Evolutionary conservation across 2,329 filamentous ascomycete species (phyloP), one percentile per base, ranked within the genome.

Genomic region (Aspergillus jensenii): DNA sequence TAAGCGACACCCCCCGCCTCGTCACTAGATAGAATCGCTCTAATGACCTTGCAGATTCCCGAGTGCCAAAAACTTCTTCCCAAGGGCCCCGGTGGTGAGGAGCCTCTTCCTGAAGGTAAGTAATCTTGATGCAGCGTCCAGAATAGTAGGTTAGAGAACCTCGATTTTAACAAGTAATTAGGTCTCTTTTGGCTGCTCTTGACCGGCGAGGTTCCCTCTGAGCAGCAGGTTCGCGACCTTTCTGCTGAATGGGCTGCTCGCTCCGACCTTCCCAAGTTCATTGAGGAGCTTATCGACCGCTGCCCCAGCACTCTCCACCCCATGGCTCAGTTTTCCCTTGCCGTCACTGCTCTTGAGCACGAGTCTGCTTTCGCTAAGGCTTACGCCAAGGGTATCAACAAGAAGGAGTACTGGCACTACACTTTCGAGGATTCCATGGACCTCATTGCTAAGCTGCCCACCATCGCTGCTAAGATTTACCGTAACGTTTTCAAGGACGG

Each of bases 401-500:
- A 99, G 90, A 91, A 93, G 81, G 92, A 98, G 71, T 99, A 99
- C 90, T 99, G 95, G 95, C 87, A 89, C 80, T 93, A 98, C 86
- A 97, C 93, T 71, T 99, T 96, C 74, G 95, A 99, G 87, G 95
- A 99, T 83, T 95, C 93, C 63, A 98, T 99, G 93, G 93, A 99
- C 82, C 85, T 99, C 78, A 99, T 99, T 78, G 95, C 95, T 76
- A 98, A 98, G 89, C 90, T 99, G 71, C 95, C 95, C 77, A 97
- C 91, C 78, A 97, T 99, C 73, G 95, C 95, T 65, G 84, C 95
- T 65, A 91, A 92, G 83, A 99, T 99, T 86, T 99, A 99, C 89
- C 95, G 96, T 84, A 99, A 99, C 80, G 89, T 98, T 78, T 99
- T 96, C 91, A 97, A 98, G 88, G 95, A 96, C 75, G 95, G 95